These are phyloP conservation scores for Hypholoma sublateritium DNA, from an alignment of 768 basidiomycete genomes.

Conservation along the genomic window DNA sequence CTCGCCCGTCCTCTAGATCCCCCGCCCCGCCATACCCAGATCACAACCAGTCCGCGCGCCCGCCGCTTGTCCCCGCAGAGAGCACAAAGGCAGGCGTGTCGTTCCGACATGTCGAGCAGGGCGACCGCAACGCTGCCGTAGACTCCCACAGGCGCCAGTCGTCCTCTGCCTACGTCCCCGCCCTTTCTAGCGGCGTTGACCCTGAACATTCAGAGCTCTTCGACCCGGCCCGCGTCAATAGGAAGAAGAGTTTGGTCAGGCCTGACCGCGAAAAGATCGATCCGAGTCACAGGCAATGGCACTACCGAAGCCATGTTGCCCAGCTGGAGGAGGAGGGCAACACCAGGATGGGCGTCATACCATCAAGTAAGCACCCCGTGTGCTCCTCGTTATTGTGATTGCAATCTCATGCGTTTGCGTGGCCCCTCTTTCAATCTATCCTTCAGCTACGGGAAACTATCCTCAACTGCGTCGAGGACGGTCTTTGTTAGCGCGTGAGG, in stretches of 20 bases:
- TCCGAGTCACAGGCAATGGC: conserved; percentile 90
- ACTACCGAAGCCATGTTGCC: conserved; percentile 87
- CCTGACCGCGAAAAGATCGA: conserved; percentile 98
- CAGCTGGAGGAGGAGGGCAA: conserved; percentile 71
- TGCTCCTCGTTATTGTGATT: conserved; percentile 1
- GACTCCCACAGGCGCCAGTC: conserved; percentile 53
- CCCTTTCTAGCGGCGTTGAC: conserved; percentile 26
- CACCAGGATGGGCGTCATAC: conserved; percentile 65
- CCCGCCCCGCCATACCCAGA: conserved; percentile 41
- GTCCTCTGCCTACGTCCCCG: conserved; percentile 44
- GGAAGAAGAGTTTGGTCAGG: conserved; percentile 90
- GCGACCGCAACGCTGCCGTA: conserved; percentile 60
- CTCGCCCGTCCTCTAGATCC: conserved; percentile 41
- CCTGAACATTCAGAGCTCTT: conserved; percentile 40
- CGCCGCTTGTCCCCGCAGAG: conserved; percentile 34
- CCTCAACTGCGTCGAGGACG: conserved; percentile 84
- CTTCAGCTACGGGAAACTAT: conserved; percentile 74
- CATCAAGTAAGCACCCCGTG: conserved; percentile 66
- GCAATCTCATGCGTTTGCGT: conserved; percentile 11
- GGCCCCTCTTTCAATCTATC: conserved; percentile 12
- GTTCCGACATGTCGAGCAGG: conserved; percentile 68
- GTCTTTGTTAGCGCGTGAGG: conserved; percentile 86
- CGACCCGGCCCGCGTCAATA: conserved; percentile 53
- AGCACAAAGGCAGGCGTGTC: conserved; percentile 53
- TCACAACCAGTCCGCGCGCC: conserved; percentile 23